Conservation (phyloP, 2,329 filamentous ascomycete genomes). For the Fusarium palustre region DNA sequence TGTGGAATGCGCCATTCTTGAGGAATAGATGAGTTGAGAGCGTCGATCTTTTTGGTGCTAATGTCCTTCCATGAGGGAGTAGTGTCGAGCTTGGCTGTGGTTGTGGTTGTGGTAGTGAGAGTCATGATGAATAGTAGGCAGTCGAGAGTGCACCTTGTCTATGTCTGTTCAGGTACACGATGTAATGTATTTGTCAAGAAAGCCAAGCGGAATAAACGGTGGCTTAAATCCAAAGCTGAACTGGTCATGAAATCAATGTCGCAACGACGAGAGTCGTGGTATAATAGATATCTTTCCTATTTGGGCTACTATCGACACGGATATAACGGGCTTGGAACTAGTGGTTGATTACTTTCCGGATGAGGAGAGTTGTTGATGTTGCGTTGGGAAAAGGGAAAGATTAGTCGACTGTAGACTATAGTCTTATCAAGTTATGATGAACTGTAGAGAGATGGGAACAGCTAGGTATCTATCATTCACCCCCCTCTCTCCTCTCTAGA, state of each 20-base stretch:
- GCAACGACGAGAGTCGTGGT: background rate
- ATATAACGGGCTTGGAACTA: slow-evolving; percentile 5
- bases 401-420: too few relatives aligned
- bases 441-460: background rate
- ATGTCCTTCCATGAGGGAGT: slow-evolving; percentile 34
- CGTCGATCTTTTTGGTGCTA: slow-evolving; percentile 31
- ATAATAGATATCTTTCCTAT: slow-evolving; percentile 25
- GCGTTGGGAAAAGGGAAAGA: background rate
- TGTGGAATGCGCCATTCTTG: slow-evolving; percentile 67
- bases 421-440: slow-evolving; percentile 19
- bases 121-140: slow-evolving; percentile 8
- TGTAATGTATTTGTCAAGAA: background rate
- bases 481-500: background rate
- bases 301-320: slow-evolving; percentile 1
- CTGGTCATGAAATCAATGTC: background rate
- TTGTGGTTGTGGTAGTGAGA: slow-evolving; percentile 22
- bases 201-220: slow-evolving; percentile 9
- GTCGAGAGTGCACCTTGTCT: background rate
- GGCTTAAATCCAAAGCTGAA: slow-evolving; percentile 19
- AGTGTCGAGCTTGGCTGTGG: slow-evolving; percentile 18
- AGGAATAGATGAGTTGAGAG: slow-evolving; percentile 61
- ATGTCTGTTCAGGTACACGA: background rate
- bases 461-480: background rate
- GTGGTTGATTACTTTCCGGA: slow-evolving; percentile 21
- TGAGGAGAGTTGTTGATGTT: slow-evolving; percentile 8